Percentiles rank a stretch among this genome's conserved stretches.
Evolutionary conservation across 2,329 filamentous ascomycete species (phyloP).

Genomic region (Arachnomyces sp.): DNA sequence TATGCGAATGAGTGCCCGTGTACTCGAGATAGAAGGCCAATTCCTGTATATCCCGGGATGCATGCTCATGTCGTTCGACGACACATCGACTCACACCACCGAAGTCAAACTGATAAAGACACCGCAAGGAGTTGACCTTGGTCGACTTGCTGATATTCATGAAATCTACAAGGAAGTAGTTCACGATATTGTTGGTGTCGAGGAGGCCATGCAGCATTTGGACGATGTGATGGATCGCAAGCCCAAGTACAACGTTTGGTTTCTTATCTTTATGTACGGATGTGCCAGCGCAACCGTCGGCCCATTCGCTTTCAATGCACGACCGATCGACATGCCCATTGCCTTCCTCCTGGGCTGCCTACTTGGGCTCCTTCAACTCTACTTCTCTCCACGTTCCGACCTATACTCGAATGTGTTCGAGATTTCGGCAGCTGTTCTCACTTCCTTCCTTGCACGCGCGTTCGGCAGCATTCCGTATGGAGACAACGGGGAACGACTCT

Average conservation of each 20-base stretch:
- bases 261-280: conserved; percentile 62
- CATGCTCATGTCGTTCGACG: conserved; percentile 87
- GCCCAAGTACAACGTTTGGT: conserved; percentile 47
- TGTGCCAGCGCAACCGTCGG: conserved; percentile 68
- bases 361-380: conserved; percentile 66
- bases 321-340: conserved; percentile 69
- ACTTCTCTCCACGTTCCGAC: conserved; percentile 63
- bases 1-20: conserved; percentile 81
- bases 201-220: conserved; percentile 37
- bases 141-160: conserved; percentile 38
- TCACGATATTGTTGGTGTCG: conserved; percentile 39
- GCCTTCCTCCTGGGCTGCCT: conserved; percentile 69
- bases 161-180: conserved; percentile 43
- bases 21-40: conserved; percentile 80
- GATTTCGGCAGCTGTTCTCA: conserved; percentile 56
- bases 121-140: conserved; percentile 36
- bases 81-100: conserved; percentile 38
- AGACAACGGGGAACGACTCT: conserved; percentile 37
- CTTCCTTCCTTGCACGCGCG: conserved; percentile 61
- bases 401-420: conserved; percentile 60
- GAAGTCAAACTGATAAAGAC: conserved; percentile 40
- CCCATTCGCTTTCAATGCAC: conserved; percentile 70
- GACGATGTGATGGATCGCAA: conserved; percentile 50
- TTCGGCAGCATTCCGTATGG: conserved; percentile 58
- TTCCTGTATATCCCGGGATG: conserved; percentile 86